Conservation (phyloP, 2,329 filamentous ascomycete species). For the Penicillium sp. region DNA sequence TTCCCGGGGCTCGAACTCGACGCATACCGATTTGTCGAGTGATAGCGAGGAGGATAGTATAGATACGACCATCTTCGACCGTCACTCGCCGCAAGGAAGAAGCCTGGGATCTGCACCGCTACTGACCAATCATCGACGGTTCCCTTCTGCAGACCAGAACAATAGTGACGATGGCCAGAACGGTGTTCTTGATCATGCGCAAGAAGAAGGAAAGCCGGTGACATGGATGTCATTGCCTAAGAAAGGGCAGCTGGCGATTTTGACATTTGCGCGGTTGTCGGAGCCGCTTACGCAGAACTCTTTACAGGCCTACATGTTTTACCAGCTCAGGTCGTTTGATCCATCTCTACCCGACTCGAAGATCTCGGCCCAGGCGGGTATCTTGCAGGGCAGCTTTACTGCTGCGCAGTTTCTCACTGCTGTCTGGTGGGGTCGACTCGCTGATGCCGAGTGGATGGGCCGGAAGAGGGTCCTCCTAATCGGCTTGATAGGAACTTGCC, state of each 20-base stretch:
- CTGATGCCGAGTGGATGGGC: slow-evolving; percentile 63
- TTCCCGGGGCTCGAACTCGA: background rate
- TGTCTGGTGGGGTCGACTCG: slow-evolving; percentile 74
- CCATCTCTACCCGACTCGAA: slow-evolving; percentile 56
- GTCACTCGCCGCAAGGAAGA: slow-evolving; percentile 4
- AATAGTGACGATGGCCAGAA: slow-evolving; percentile 16
- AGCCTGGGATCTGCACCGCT: slow-evolving; percentile 15
- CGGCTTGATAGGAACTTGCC: slow-evolving; percentile 67
- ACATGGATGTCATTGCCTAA: slow-evolving; percentile 72
- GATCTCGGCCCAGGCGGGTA: slow-evolving; percentile 73
- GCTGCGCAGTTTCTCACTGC: slow-evolving; percentile 79
- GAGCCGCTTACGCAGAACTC: slow-evolving; percentile 81
- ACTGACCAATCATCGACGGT: slow-evolving; percentile 10
- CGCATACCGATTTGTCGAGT: slow-evolving; percentile 4
- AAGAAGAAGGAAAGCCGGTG: slow-evolving; percentile 47
- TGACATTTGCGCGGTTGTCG: slow-evolving; percentile 74
- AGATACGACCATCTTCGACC: slow-evolving; percentile 18
- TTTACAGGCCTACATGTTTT: slow-evolving; percentile 78
- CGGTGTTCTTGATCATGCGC: slow-evolving; percentile 3
- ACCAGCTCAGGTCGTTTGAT: slow-evolving; percentile 80
- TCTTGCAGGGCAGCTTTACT: slow-evolving; percentile 76
- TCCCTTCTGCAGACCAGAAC: slow-evolving; percentile 18
- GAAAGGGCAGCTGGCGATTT: slow-evolving; percentile 73
- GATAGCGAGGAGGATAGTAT: slow-evolving; percentile 20
- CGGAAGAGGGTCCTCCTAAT: slow-evolving; percentile 77